Base-by-base conservation (phyloP, 2,329 filamentous ascomycete species). In the Aspergillus chevalieri region DNA sequence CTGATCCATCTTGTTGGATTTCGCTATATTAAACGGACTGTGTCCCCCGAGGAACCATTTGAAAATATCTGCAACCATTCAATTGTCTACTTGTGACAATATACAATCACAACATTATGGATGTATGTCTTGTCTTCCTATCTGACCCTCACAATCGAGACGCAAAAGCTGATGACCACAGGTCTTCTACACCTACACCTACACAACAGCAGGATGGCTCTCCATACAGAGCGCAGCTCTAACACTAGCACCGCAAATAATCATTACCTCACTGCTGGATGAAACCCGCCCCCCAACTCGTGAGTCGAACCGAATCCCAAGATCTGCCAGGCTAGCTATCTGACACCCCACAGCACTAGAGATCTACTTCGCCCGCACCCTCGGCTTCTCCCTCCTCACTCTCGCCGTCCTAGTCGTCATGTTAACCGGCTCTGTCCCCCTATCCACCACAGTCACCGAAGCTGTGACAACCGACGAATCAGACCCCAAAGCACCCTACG, bases 281-380 rank as follows among this genome's bases (percentile, higher is more conserved):
- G 79, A 84, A 55, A 74, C 78, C 36, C 77, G 78, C 52, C 74
- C 78, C 55, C 69, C 77, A 48, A 77, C 78, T 48, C 68, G 78
- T 38, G 44, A 28, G 38, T 33, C 33, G 15, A 44, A 36, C 19
- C 21, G 38, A 36, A 28, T 17, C 51, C 19, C 44, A 44, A 36
- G 6, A 41, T n/a, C n/a, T 7, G n/a, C 34, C 33, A 26, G 22
- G 22, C 26, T 8, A 43, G 36, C 21, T 34, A 49, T 46, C 53
- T 53, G 52, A 52, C 52, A 50, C 47, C 24, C 41, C 14, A 38
- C 56, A 81, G 83, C 71, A 21, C 74, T 89, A 28, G 86, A 90
- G 67, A 70, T 80, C 49, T 92, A 92, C 76, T 84, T 91, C 65
- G 82, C 82, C 46, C 85, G 87, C 39, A 81, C 78, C 24, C 77